Conservation (phyloP, 2,329 filamentous ascomycete genomes). For the Verticillium dahliae region DNA sequence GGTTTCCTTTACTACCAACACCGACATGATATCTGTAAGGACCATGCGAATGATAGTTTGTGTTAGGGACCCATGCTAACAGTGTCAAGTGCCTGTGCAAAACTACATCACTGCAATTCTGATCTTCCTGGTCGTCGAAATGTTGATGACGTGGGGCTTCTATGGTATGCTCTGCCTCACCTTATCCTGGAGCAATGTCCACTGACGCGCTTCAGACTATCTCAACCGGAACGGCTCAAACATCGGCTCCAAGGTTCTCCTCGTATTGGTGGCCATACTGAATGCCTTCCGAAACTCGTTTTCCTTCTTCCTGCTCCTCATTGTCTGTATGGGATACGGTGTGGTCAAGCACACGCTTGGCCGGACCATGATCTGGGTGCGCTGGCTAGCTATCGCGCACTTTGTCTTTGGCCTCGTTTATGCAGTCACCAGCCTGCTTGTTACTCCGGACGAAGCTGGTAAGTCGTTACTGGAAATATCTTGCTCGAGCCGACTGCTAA, state of each 20-base stretch:
- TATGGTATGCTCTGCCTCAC: slow-evolving; percentile 53
- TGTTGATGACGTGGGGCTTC: slow-evolving; percentile 98
- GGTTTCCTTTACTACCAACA: slow-evolving; percentile 94
- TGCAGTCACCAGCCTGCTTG: slow-evolving; percentile 78
- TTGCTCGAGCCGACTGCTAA: background rate
- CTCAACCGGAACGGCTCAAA: slow-evolving; percentile 87
- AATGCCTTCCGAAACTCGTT: slow-evolving; percentile 96
- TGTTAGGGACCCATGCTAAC: background rate
- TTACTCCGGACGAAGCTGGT: slow-evolving; percentile 81
- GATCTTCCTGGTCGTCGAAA: slow-evolving; percentile 88
- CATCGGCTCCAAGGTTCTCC: slow-evolving; percentile 72
- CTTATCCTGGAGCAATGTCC: no score
- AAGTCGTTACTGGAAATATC: slow-evolving; percentile 17
- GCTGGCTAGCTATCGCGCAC: slow-evolving; percentile 83
- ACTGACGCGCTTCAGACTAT: slow-evolving; percentile 60
- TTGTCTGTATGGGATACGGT: slow-evolving; percentile 98
- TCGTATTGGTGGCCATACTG: slow-evolving; percentile 85
- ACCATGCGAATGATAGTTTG: background rate
- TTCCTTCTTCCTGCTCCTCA: slow-evolving; percentile 94
- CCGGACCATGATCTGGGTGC: slow-evolving; percentile 89
- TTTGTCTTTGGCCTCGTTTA: slow-evolving; percentile 95
- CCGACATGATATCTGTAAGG: slow-evolving; percentile 76
- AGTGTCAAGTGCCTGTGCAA: slow-evolving; percentile 75
- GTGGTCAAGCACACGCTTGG: slow-evolving; percentile 92
- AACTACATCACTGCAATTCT: slow-evolving; percentile 99